Evolutionary conservation across 129 eudicot species (phyloP).

Genomic region (Tanacetum coccineum): DNA sequence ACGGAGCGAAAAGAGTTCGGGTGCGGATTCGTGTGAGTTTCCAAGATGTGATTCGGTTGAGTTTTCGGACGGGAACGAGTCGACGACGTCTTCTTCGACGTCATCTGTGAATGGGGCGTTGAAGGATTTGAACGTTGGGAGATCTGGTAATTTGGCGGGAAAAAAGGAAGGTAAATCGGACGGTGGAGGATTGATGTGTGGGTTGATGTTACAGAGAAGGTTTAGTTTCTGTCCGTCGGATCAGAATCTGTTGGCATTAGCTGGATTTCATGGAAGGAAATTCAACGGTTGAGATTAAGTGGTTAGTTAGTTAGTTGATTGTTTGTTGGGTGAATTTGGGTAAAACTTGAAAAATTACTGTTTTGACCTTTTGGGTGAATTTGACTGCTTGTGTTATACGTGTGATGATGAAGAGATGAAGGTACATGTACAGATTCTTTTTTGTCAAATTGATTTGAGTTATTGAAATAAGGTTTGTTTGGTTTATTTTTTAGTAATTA

Average conservation of each 20-base stretch:
- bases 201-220: conserved; percentile 59
- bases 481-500: conserved; percentile 13
- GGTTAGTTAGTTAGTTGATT: conserved; percentile 7
- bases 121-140: conserved; percentile 57
- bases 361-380: conserved; percentile 2
- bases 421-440: conserved; percentile 3
- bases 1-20: conserved; percentile 32
- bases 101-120: conserved; percentile 47
- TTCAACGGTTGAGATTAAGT: conserved; percentile 32
- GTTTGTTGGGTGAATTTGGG: conserved; percentile 12
- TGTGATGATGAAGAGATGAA: no score
- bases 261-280: conserved; percentile 36
- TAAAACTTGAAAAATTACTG: conserved; percentile 19
- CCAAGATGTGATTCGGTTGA: conserved; percentile 44
- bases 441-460: conserved; percentile 26
- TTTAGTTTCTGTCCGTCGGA: conserved; percentile 63
- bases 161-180: conserved; percentile 35
- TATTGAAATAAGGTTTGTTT: conserved; percentile 14
- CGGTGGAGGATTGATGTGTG: conserved; percentile 64
- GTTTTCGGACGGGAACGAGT: conserved; percentile 66
- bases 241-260: conserved; percentile 41
- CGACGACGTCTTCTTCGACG: conserved; percentile 58
- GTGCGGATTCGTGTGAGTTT: conserved; percentile 51
- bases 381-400: conserved; percentile 21
- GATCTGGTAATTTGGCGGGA: conserved; percentile 42